Percentiles rank a stretch among this genome's conserved stretches.
Evolutionary conservation across 768 basidiomycete genomes (phyloP).

Genomic region (Amanita subjunquillea): DNA sequence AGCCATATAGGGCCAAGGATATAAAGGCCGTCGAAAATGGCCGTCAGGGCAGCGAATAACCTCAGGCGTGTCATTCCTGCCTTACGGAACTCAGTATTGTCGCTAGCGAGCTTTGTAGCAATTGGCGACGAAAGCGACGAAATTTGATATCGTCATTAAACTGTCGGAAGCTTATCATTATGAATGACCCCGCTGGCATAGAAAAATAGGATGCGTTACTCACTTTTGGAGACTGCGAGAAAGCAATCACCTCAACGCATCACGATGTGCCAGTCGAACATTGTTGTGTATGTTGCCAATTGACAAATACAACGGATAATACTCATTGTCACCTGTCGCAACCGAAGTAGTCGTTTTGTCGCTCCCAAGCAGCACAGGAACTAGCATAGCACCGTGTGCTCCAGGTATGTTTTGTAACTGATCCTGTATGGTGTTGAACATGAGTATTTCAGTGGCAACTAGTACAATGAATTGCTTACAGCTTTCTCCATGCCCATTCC

Average conservation of each 20-base stretch:
- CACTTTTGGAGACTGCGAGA: conserved; percentile 20
- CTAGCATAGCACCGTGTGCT: conserved; percentile 12
- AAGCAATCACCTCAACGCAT: conserved; percentile 17
- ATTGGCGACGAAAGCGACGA: conserved; percentile 17
- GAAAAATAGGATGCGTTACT: not conserved
- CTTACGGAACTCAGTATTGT: conserved; percentile 13
- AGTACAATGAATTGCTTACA: too few species aligned
- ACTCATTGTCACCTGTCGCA: conserved; percentile 21
- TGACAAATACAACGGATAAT: conserved; percentile 19
- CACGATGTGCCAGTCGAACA: conserved; percentile 15
- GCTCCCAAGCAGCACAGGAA: conserved; percentile 18
- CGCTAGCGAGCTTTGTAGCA: conserved; percentile 19
- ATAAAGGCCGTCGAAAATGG: conserved; percentile 17
- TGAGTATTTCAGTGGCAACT: too few species aligned
- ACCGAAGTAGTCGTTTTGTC: conserved; percentile 24
- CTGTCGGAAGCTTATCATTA: not conserved
- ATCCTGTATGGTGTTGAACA: conserved; percentile 5
- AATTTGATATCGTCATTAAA: conserved; percentile 11
- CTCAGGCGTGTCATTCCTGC: conserved; percentile 18
- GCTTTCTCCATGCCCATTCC: conserved; percentile 23
- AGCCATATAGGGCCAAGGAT: conserved; percentile 23
- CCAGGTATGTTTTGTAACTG: conserved; percentile 8
- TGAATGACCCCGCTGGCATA: not conserved
- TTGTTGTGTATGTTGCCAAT: conserved; percentile 20
- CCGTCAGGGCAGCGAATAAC: conserved; percentile 19